Evolutionary conservation across 1,284 basidiomycete genomes (phyloP), one percentile per base, ranked within the genome.

Genomic region (Cutaneotrichosporon sp.): DNA sequence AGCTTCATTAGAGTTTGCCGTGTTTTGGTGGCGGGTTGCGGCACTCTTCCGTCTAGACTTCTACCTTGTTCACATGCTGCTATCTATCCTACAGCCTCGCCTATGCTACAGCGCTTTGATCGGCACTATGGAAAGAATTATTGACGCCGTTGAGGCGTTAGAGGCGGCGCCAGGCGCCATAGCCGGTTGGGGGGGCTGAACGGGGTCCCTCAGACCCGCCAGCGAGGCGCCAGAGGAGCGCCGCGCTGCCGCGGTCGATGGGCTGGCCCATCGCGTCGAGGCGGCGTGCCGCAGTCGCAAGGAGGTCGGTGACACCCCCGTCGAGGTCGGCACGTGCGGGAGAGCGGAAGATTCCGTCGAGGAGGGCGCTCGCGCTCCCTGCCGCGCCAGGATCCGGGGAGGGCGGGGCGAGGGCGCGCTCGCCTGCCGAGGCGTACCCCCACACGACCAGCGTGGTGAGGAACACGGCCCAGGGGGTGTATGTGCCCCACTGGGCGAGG

Each of bases 381-480:
- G 59, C 38, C 4, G 56, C 45, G 25, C 47, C 31, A 1, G 58
- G 54, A 58, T 50, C 62, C 38, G 63, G 52, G 14, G 25, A 56
- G 31, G 47, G 36, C 9, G 25, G 38, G 3, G 33, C 38, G 18
- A 49, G 43, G 3, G 22, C 43, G n/a, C 38, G 38, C 34, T 64
- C 61, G 22, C 36, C 45, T n/a, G 59, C 63, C 18, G 60, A 53
- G 9, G 63, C 64, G 51, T 69, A 74, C 10, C 64, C 67, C 69
- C 71, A 72, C 8, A 69, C 61, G 2, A 74, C 72, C 25, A 74
- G 67, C 66, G 73, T 72, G 25, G 72, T 72, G 6, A 76, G 60
- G 51, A 70, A 75, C 1, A 72, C 64, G 5, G 73, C 73, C 74
- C 73, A 76, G 8, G 71, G 61, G 4, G 75, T 64, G 60, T 76